phyloP scores from a whole-genome alignment of 2,329 filamentous ascomycete genomes.

The Penicillium sp. region DNA sequence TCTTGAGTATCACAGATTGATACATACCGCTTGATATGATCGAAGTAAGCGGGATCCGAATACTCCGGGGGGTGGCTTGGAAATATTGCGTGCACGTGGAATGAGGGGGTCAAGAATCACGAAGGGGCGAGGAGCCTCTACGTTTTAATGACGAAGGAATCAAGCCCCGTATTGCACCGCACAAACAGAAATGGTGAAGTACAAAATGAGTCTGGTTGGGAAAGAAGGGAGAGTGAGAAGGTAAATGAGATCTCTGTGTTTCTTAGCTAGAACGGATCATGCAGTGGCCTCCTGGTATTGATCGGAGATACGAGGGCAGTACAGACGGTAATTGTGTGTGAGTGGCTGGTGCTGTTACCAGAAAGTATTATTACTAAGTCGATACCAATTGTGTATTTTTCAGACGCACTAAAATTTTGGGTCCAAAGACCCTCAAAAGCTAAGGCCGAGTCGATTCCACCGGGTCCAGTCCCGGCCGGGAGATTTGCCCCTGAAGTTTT shows the following conservation, averaged over 20 bases:
- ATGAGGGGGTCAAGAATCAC: conserved; percentile 13
- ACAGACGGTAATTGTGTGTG: neutral
- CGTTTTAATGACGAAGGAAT: conserved; percentile 7
- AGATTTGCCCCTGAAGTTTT: neutral
- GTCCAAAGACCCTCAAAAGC: neutral
- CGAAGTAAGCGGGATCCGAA: conserved; percentile 16
- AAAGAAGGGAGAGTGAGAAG: conserved; percentile 11
- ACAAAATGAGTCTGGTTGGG: neutral
- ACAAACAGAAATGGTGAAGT: neutral
- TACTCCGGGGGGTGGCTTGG: conserved; percentile 19
- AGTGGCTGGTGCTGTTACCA: neutral
- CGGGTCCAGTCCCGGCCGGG: neutral
- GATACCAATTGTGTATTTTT: neutral
- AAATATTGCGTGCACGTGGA: conserved; percentile 23
- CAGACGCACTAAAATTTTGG: conserved; percentile 6
- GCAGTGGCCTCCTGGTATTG: conserved; percentile 11
- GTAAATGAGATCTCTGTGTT: conserved; percentile 10
- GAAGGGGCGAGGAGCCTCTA: conserved; percentile 12
- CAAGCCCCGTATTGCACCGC: conserved; percentile 1
- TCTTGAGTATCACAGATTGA: neutral
- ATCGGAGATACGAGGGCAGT: neutral
- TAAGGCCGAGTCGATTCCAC: neutral
- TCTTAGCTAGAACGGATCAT: neutral
- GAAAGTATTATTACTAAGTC: conserved; percentile 3
- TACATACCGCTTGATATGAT: conserved; percentile 17